A percentile compares a stretch with the other conserved stretches of the same genome.
Conservation (phyloP, 148 eudicot species). For the Pharnaceum exiguum region DNA sequence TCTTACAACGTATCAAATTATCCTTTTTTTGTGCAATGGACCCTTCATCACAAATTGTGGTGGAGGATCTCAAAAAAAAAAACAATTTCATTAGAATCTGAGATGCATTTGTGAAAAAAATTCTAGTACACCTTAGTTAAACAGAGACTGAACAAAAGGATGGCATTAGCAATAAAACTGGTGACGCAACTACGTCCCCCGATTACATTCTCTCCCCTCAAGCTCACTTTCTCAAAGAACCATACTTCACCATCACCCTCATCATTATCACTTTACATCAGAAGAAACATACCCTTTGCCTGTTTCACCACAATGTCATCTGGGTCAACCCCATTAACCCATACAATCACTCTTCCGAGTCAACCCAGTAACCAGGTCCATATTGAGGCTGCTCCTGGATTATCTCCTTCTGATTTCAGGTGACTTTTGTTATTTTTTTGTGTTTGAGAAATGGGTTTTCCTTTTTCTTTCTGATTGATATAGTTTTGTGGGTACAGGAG, state of each 20-base stretch:
- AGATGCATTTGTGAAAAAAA: no score
- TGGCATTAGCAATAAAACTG: background rate
- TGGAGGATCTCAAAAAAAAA: no score
- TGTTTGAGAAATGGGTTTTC: conserved; percentile 1
- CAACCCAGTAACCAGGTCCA: conserved; percentile 47
- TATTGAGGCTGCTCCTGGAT: conserved; percentile 66
- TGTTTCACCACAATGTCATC: conserved; percentile 37
- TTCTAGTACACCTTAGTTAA: no score
- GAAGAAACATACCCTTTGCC: conserved; percentile 19
- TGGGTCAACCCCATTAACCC: conserved; percentile 42
- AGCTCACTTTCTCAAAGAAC: background rate
- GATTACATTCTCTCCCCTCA: background rate
- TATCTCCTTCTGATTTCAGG: conserved; percentile 84
- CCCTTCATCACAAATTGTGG: no score
- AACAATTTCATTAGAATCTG: no score
- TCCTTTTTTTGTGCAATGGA: no score
- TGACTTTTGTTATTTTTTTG: conserved; percentile 3
- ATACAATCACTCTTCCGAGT: conserved; percentile 47
- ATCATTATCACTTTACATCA: background rate
- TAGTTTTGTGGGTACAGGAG: conserved; percentile 42
- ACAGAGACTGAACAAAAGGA: no score
- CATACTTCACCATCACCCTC: background rate
- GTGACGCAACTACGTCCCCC: conserved; percentile 1
- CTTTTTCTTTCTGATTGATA: background rate
- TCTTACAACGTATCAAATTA: no score